Evolutionary conservation across 2,329 filamentous ascomycete species (phyloP), one percentile per base, ranked within the genome.

Genomic region (Hymenoscyphus repandus): DNA sequence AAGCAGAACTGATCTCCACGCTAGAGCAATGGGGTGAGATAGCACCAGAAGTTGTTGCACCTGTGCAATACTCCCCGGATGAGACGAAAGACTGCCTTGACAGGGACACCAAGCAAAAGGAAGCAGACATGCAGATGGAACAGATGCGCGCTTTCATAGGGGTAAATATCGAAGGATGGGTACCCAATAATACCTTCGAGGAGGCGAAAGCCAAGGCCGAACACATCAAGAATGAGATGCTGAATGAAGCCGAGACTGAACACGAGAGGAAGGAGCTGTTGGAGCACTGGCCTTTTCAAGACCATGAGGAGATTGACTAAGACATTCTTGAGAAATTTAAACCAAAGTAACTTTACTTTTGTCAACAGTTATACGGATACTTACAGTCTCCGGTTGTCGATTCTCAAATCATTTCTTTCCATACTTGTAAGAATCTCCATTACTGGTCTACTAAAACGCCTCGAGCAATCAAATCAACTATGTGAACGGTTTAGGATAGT

Each of bases 1-100:
- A 59, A 52, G 51, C 53, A n/a, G 47, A 59, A 31, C 53, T 58
- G 36, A 57, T 59, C 18, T 49, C 39, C 39, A 54, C 49, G 38
- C 6, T 59, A 34, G 31, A 31, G 37, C 27, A 58, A 11, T 58
- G 57, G 57, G 39, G 52, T 30, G 55, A 56, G 40, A 54, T 58
- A 45, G 41, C 39, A 6, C 30, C 45, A n/a, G 36, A 22, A 31
- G 33, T 13, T 37, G 9, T 13, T 31, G 11, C 40, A 12, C 47
- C 39, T 5, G 27, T 49, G n/a, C 18, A 30, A 4, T 49, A 49
- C 38, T 49, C 20, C 13, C 31, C 32, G 5, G 40, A 27, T 9
- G 39, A 49, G 22, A 31, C n/a, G 1, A 22, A 43, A 40, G 44
- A 53, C 12, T 52, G 50, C 18, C 53, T 53, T 40, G 38, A 43